Base-by-base conservation (phyloP, 208 protist genomes). In the Crithidia mellificae region DNA sequence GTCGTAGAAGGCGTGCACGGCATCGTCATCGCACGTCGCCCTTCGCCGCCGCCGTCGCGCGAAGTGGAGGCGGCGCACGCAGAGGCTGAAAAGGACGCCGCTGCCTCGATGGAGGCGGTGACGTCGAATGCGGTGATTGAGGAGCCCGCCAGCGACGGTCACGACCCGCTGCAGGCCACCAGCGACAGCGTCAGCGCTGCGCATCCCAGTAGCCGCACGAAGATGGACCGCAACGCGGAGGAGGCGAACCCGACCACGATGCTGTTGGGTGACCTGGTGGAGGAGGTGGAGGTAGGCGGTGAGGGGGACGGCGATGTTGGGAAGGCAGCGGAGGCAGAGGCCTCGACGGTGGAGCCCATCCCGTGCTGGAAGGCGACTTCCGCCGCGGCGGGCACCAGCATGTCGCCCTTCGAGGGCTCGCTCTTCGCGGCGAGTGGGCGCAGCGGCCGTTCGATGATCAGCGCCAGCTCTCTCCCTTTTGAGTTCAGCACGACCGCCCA, bases 401-500 rank as follows among this genome's bases (percentile, higher is more conserved):
- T 77, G 29, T 61, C 74, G 5, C 70, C 69, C 0, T 55, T 84
- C 53, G 74, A 84, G 19, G 61, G 67, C 32, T 80, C 74, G 34
- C 51, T 77, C 25, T 68, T 77, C 24, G 58, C 66, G 5, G 52
- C 58, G 11, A 71, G 63, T 50, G 62, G 62, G 15, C 77, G 66
- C 24, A 74, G 66, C 49, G 52, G 44, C n/a, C 74, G 67, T 4
- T 80, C 74, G 44, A 61, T 76, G 49, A 51, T 51, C 17, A 72
- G 63, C 53, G 30, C 51, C 14, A 65, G 59, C 52, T 80, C 73
- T 1, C 66, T 77, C 22, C 67, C 72, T 0, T 85, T 85, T 53
- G 74, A 53, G 39, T 78, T 81, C 46, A 80, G 74, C 66, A 74
- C 72, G 22, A 81, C 74, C 11, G 63, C 72, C 22, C 62, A 64